Evolutionary conservation across 495 filamentous ascomycete genomes (phyloP).

Genomic region (Penicillium subrubescens): DNA sequence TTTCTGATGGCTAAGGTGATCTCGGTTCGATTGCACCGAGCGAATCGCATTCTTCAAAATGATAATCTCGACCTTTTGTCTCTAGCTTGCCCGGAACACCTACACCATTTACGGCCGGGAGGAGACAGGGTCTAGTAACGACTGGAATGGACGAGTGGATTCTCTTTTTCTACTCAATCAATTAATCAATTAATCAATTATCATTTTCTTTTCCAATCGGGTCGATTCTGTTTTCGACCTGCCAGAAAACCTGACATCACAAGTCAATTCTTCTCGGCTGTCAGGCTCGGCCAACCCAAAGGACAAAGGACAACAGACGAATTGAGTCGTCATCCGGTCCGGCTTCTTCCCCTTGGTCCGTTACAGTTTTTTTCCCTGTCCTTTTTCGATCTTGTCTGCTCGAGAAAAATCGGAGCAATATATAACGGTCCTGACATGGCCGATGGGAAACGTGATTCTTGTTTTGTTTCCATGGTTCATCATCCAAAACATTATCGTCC

Average conservation of each 20-base stretch:
- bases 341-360: constrained; percentile 9
- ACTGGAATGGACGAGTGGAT: not conserved
- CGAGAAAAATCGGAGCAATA: not conserved
- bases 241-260: constrained; percentile 24
- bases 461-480: not conserved
- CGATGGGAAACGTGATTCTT: not conserved
- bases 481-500: not conserved
- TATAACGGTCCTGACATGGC: not conserved
- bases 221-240: not conserved
- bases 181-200: not conserved
- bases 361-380: not conserved
- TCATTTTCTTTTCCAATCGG: not conserved
- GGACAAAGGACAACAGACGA: not conserved
- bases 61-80: not conserved
- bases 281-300: constrained; percentile 12
- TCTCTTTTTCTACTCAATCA: not conserved
- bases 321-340: constrained; percentile 19
- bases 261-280: constrained; percentile 18
- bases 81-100: not conserved
- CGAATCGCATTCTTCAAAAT: not conserved
- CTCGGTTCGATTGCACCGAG: constrained; percentile 33
- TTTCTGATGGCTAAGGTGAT: constrained; percentile 31
- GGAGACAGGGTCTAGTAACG: not conserved
- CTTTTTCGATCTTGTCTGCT: not conserved
- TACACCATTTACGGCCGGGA: not conserved